These are phyloP conservation scores for Plasmodium knowlesi DNA, from an alignment of 169 alveolate genomes.

Conservation along the genomic window DNA sequence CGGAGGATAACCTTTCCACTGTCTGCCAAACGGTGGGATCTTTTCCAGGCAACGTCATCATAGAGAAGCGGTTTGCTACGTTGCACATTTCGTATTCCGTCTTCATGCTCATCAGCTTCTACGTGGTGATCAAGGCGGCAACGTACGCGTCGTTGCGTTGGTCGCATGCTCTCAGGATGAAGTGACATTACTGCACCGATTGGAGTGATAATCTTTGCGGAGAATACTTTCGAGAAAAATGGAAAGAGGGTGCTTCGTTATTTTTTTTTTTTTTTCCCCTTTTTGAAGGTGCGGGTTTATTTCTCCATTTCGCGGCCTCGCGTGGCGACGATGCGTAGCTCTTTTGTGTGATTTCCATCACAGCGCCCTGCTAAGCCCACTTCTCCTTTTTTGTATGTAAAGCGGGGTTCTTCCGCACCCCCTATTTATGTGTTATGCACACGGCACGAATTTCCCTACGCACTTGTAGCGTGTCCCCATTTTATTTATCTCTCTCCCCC, in stretches of 20 bases:
- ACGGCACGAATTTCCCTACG: not conserved
- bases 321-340: not conserved
- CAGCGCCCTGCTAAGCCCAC: not conserved
- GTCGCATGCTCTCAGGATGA: constrained; percentile 57
- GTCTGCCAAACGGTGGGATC: not conserved
- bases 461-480: not conserved
- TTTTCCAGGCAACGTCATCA: constrained; percentile 31
- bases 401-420: not conserved
- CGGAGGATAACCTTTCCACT: constrained; percentile 2
- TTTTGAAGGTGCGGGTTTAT: not conserved
- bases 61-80: constrained; percentile 45
- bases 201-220: not conserved
- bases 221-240: not conserved
- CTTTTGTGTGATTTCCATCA: not conserved
- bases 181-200: not conserved
- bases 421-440: not conserved
- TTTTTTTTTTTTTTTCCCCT: not conserved
- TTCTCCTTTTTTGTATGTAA: not conserved
- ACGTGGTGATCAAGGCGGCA: constrained; percentile 6
- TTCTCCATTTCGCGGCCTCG: not conserved
- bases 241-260: not conserved
- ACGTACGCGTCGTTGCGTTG: constrained; percentile 47
- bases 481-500: not conserved
- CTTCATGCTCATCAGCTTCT: constrained; percentile 18
- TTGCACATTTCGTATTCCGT: constrained; percentile 18